Percentiles rank a stretch among this genome's conserved stretches.
Evolutionary conservation across 768 basidiomycete species (phyloP).

Genomic region (Mycena epipterygia): DNA sequence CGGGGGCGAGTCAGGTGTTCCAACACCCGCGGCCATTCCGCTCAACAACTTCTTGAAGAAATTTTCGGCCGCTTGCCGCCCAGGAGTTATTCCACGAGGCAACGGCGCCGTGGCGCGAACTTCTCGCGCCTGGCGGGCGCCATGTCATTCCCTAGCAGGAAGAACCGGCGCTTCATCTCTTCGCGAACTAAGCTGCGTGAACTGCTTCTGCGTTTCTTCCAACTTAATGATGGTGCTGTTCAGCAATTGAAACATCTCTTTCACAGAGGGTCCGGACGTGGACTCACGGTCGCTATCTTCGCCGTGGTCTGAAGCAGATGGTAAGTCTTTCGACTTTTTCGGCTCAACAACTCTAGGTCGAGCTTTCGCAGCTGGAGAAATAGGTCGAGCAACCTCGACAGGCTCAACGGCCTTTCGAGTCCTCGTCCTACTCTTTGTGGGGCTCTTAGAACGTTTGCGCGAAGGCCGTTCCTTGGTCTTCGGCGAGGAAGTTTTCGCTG

Average conservation of each 20-base stretch:
- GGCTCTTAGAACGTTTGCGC: background rate
- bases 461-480: no score
- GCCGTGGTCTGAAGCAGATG: background rate
- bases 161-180: no score
- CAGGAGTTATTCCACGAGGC: background rate
- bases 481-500: no score
- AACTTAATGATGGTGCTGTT: background rate
- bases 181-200: no score
- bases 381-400: background rate
- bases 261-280: background rate
- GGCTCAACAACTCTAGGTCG: background rate
- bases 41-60: conserved; percentile 3
- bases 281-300: background rate
- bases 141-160: no score
- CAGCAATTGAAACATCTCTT: background rate
- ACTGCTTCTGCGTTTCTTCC: background rate
- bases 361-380: background rate
- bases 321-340: background rate
- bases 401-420: background rate
- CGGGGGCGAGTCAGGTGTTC: no score
- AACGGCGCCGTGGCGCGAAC: background rate
- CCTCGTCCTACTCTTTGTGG: background rate
- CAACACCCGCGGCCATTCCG: background rate
- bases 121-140: background rate
- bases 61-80: background rate